phyloP scores from a whole-genome alignment of 495 filamentous ascomycete genomes.

The Neurospora tetrasperma region DNA sequence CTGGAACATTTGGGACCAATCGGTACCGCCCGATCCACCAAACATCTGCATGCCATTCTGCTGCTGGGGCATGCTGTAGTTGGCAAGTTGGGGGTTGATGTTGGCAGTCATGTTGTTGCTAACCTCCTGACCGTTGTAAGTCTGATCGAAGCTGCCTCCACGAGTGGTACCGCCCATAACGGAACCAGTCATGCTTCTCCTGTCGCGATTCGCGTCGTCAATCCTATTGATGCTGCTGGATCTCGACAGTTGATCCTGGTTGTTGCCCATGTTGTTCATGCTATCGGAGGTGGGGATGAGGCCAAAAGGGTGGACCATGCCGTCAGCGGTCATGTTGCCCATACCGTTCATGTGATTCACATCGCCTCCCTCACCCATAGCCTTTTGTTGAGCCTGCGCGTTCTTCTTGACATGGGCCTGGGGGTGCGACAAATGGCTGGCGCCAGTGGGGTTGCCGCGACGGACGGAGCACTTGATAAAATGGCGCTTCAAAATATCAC shows the following conservation, averaged over 20 bases:
- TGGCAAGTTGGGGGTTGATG: constrained; percentile 47
- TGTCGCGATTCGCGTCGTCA: constrained; percentile 39
- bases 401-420: constrained; percentile 76
- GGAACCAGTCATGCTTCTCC: constrained; percentile 42
- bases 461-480: constrained; percentile 97
- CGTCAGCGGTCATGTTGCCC: constrained; percentile 38
- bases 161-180: constrained; percentile 29
- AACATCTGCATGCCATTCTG: constrained; percentile 45
- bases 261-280: constrained; percentile 41
- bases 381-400: constrained; percentile 49
- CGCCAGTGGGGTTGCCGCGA: constrained; percentile 86
- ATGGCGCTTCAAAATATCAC: constrained; percentile 96
- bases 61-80: constrained; percentile 42
- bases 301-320: constrained; percentile 41
- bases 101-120: constrained; percentile 42
- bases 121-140: constrained; percentile 41
- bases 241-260: constrained; percentile 45
- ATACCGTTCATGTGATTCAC: constrained; percentile 45
- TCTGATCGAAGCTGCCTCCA: constrained; percentile 33
- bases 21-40: constrained; percentile 36
- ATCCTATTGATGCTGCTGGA: constrained; percentile 48
- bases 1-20: constrained; percentile 69
- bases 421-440: constrained; percentile 83
- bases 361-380: constrained; percentile 30
- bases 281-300: constrained; percentile 34